phyloP scores from a whole-genome alignment of 441 rosid genomes.

The Eutrema salsugineum region DNA sequence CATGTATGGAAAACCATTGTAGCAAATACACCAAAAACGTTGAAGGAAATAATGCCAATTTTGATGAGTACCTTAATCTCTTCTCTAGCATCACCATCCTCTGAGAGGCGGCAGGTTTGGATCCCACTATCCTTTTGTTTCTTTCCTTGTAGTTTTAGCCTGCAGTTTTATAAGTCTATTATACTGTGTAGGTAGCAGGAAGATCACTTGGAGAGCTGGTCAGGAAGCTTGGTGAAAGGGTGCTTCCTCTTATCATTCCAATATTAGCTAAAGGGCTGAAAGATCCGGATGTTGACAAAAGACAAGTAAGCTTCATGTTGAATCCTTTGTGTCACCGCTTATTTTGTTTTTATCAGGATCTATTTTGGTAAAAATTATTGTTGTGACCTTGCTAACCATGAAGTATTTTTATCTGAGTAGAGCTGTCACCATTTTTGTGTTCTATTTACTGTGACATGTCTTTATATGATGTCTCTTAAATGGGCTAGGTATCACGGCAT shows the following conservation, averaged over 20 bases:
- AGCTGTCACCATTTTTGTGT: neutral
- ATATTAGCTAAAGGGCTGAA: slow-evolving; percentile 83
- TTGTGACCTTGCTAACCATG: neutral
- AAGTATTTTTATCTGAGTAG: neutral
- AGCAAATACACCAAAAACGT: slow-evolving; percentile 98
- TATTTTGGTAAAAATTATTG: neutral
- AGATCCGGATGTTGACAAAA: slow-evolving; percentile 80
- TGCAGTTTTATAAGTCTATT: slow-evolving; percentile 2
- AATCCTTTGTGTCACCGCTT: neutral
- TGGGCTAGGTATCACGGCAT: slow-evolving; percentile 3
- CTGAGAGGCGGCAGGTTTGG: slow-evolving; percentile 97
- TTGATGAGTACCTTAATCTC: slow-evolving; percentile 91
- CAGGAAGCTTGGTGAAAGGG: slow-evolving; percentile 99
- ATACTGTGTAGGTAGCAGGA: slow-evolving; percentile 75
- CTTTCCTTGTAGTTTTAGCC: neutral
- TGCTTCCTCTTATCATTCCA: slow-evolving; percentile 97
- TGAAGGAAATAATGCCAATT: slow-evolving; percentile 97
- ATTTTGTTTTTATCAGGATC: neutral
- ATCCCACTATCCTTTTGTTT: slow-evolving; percentile 6
- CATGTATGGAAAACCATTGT: slow-evolving; percentile 99
- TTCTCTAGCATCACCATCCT: slow-evolving; percentile 93
- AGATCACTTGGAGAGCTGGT: slow-evolving; percentile 98
- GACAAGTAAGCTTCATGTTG: slow-evolving; percentile 64
- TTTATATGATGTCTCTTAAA: neutral
- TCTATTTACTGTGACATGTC: slow-evolving; percentile 2